Percentiles rank a stretch among this genome's conserved stretches.
Conservation (phyloP, 352 stramenopile genomes). For the Phytophthora uliginosa region DNA sequence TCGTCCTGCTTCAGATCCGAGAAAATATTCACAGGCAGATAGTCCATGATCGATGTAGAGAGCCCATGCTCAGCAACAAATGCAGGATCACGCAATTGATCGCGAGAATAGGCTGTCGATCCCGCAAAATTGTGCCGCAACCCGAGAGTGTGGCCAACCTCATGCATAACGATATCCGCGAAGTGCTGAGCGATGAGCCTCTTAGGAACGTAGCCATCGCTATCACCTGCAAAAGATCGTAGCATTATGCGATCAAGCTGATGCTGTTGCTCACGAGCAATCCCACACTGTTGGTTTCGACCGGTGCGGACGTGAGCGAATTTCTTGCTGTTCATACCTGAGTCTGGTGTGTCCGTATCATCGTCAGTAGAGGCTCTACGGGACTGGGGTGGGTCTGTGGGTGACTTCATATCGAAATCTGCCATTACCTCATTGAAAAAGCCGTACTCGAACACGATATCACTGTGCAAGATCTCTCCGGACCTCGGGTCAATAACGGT, state of each 20-base stretch:
- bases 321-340: conserved; percentile 4
- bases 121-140: conserved; percentile 90
- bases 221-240: conserved; percentile 15
- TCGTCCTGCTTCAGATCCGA: conserved; percentile 64
- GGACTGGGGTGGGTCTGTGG: conserved; percentile 37
- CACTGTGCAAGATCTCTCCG: conserved; percentile 89
- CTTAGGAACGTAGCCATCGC: conserved; percentile 53
- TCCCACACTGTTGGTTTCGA: conserved; percentile 46
- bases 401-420: conserved; percentile 62
- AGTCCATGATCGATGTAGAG: conserved; percentile 89
- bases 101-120: conserved; percentile 56
- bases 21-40: conserved; percentile 85
- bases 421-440: conserved; percentile 82
- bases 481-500: conserved; percentile 80
- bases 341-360: not conserved
- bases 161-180: conserved; percentile 87
- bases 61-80: conserved; percentile 66
- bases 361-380: conserved; percentile 5
- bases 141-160: conserved; percentile 90
- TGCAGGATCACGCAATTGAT: conserved; percentile 62
- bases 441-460: conserved; percentile 89
- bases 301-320: conserved; percentile 12
- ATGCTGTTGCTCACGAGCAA: conserved; percentile 49
- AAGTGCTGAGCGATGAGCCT: conserved; percentile 76
- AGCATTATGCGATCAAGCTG: conserved; percentile 59